Evolutionary conservation across 805 yeast species (phyloP), one percentile per base, ranked within the genome.

Genomic region (Hanseniaspora valbyensis): DNA sequence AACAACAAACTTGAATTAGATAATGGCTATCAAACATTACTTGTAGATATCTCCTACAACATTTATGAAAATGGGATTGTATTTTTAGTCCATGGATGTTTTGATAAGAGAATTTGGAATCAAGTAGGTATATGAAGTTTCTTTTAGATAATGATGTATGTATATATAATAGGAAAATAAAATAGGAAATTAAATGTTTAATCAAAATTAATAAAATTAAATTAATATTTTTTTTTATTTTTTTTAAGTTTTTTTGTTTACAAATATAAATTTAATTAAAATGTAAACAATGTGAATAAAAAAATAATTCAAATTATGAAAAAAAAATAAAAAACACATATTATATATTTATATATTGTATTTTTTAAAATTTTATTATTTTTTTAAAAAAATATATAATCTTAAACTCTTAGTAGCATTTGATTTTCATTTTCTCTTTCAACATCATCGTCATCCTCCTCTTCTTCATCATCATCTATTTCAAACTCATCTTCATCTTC

Each of bases 401-500:
- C n/a, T n/a, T n/a, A n/a, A n/a, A n/a, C n/a, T n/a, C n/a, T n/a
- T n/a, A 39, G 10, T 12, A 39, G n/a, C 14, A 29, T 6, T 9
- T 29, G 29, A 39, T 26, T 22, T 14, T 40, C 44, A 13, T 28
- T 19, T 21, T 44, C 49, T 4, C 25, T 30, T 2, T 30, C 42
- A 13, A 22, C 42, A 12, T 39, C 44, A 7, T 51, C 48, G 19
- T 44, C 46, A 10, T 44, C 50, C 2, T 9, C 26, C n/a, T 55
- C 57, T 13, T 54, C 54, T 19, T 55, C 60, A 24, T 59, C 55
- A 40, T 54, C 57, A 9, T 52, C 62, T 8, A 62, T 55, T 25
- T 59, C 65, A 2, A 56, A 54, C 21, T 57, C 59, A 32, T 58
- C 58, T 45, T 59, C 59, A 10, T 61, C 64, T 9, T 57, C 61